A percentile compares a stretch with the other conserved stretches of the same genome.
phyloP scores from a whole-genome alignment of 345 rosid species.

The Salix viminalis region DNA sequence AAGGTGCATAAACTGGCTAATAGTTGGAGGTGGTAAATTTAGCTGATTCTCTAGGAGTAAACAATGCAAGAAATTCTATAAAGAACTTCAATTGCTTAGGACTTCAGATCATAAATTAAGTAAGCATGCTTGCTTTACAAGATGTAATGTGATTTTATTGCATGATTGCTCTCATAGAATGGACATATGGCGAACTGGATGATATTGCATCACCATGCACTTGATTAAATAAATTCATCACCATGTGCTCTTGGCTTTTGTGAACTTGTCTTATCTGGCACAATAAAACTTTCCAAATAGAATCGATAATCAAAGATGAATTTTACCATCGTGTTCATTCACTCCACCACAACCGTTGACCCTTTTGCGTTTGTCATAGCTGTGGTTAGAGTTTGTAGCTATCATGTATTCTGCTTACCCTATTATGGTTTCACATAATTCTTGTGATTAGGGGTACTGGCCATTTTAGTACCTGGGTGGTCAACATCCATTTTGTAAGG shows the following conservation, averaged over 20 bases:
- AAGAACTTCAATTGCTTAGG: not conserved
- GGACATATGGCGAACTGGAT: too few relatives aligned
- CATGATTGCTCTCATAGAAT: too few relatives aligned
- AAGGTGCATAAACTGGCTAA: not conserved
- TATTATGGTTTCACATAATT: too few relatives aligned
- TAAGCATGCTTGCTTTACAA: constrained; percentile 1
- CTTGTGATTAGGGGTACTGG: too few relatives aligned
- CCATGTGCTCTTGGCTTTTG: too few relatives aligned
- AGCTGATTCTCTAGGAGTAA: not conserved
- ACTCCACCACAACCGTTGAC: not conserved
- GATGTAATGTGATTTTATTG: not conserved
- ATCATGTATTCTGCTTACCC: not conserved
- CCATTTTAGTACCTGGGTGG: not conserved
- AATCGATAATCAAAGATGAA: not conserved
- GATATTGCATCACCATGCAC: too few relatives aligned
- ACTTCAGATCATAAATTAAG: not conserved
- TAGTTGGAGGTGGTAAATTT: not conserved
- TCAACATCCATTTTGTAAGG: not conserved
- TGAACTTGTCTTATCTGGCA: too few relatives aligned
- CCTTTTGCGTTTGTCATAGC: not conserved
- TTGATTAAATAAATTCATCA: too few relatives aligned
- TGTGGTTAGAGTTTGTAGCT: not conserved
- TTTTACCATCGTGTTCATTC: not conserved
- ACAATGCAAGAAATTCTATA: not conserved
- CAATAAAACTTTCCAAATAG: not conserved